Conservation (phyloP, 2,329 filamentous ascomycete species). For the Diaporthe aspalathi region DNA sequence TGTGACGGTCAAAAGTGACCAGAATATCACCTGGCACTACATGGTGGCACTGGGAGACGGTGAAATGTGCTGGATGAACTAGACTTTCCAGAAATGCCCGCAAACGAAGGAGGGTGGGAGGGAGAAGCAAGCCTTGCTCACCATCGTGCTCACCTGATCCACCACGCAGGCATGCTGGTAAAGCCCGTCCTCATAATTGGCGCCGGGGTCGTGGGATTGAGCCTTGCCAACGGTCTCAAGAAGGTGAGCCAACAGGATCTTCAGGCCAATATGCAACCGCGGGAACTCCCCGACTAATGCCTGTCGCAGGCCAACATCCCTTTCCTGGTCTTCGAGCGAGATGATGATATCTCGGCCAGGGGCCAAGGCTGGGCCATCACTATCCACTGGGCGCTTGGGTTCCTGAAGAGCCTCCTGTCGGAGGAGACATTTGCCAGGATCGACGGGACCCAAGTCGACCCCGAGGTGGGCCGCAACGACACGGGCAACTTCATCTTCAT, state of each 20-base stretch:
- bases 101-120: background rate
- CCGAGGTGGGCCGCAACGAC: slow-evolving; percentile 15
- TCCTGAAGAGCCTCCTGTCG: slow-evolving; percentile 6
- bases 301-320: background rate
- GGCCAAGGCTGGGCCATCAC: slow-evolving; percentile 69
- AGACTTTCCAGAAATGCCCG: no score
- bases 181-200: slow-evolving; percentile 51
- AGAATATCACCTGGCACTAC: background rate
- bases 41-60: no score
- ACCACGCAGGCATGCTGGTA: background rate
- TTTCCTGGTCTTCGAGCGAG: slow-evolving; percentile 6
- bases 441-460: slow-evolving; percentile 7
- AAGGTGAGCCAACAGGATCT: slow-evolving; percentile 39
- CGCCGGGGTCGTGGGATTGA: slow-evolving; percentile 52
- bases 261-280: background rate
- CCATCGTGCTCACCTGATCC: background rate
- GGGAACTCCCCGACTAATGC: background rate
- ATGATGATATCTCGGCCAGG: background rate
- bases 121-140: background rate
- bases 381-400: slow-evolving; percentile 65
- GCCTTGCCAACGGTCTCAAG: slow-evolving; percentile 51
- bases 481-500: slow-evolving; percentile 24
- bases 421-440: slow-evolving; percentile 9
- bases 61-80: background rate
- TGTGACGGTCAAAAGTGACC: background rate